Base-by-base conservation (phyloP, 106 monocot genomes). In the Dioscorea dumetorum region DNA sequence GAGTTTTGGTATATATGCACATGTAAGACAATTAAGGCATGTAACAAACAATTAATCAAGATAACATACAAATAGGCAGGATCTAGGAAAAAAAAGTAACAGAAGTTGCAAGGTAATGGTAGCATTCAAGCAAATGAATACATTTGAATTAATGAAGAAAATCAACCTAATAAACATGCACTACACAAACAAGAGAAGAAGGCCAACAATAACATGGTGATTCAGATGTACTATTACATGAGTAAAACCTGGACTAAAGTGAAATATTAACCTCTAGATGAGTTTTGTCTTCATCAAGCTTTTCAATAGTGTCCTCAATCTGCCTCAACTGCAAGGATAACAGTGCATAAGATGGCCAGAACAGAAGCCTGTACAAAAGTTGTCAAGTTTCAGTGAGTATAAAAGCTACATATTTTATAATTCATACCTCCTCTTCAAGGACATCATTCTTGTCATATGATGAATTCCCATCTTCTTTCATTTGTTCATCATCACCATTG, bases 241-340 rank as follows among this genome's bases (percentile, higher is more conserved):
- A 28, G 28, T 28, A 28, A 28, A 28, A 28, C 28, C 28, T 28
- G 28, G 28, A 28, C 28, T 28, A 66, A 65, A 79, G 57, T 17
- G 49, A 12, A 15, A 41, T 17, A n/a, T 48, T 31, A 21, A 87
- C 87, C 87, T 77, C 73, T 20, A 80, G 66, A 19, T 74, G 70
- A 58, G 70, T 64, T 77, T 87, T 87, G 49, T 87, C 62, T 22
- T 87, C 87, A 52, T 83, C 77, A 60, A 87, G 77, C 24, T 33
- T 73, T 50, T 80, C 80, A 74, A 87, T 78, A 49, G 83, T 76
- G 19, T 66, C 24, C 58, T 74, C 65, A 23, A 69, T 24, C 41
- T 80, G 67, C 67, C 78, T 87, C 61, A 87, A 63, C 87, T 87
- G 68, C 70, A 69, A 13, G 70, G 48, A 33, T 13, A 22, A 28